Evolutionary conservation across 2,329 filamentous ascomycete species (phyloP).

Genomic region (Periconia sp.): DNA sequence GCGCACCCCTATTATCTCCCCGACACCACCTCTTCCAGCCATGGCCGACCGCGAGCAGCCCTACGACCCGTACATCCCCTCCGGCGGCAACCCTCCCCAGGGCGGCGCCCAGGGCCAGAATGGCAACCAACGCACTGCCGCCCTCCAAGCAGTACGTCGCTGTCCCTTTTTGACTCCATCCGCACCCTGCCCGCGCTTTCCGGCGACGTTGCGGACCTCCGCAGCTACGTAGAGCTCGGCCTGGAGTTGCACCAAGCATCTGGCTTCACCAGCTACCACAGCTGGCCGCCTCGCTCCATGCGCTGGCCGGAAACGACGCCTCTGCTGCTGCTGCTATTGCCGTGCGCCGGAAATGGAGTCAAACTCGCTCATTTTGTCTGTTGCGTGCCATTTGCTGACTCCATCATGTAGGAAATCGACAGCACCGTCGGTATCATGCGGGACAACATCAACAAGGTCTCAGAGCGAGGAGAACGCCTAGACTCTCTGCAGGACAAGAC

Average conservation of each 20-base stretch:
- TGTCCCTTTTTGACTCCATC: neutral
- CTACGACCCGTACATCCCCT: constrained; percentile 90
- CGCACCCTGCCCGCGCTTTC: neutral
- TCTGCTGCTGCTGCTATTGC: too few species aligned
- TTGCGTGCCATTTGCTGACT: constrained; percentile 20
- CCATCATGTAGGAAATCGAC: constrained; percentile 81
- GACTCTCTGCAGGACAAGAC: constrained; percentile 93
- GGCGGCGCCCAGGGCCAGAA: constrained; percentile 54
- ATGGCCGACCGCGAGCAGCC: constrained; percentile 68
- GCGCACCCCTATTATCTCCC: constrained; percentile 16
- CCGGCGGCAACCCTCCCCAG: constrained; percentile 58
- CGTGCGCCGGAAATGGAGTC: neutral
- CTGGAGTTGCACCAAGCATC: constrained; percentile 14
- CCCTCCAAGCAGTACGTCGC: constrained; percentile 77
- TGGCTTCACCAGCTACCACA: constrained; percentile 18
- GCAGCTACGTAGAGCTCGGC: constrained; percentile 6
- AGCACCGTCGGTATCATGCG: constrained; percentile 94
- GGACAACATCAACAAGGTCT: constrained; percentile 96
- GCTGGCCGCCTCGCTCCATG: neutral
- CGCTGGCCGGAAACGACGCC: too few species aligned
- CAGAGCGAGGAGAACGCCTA: constrained; percentile 87
- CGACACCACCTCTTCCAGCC: constrained; percentile 28
- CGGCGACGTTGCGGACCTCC: constrained; percentile 2
- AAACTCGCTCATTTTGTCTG: neutral
- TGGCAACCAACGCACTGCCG: constrained; percentile 71